Conservation (phyloP, 139 green algal genomes). For the Volvox reticuliferus region DNA sequence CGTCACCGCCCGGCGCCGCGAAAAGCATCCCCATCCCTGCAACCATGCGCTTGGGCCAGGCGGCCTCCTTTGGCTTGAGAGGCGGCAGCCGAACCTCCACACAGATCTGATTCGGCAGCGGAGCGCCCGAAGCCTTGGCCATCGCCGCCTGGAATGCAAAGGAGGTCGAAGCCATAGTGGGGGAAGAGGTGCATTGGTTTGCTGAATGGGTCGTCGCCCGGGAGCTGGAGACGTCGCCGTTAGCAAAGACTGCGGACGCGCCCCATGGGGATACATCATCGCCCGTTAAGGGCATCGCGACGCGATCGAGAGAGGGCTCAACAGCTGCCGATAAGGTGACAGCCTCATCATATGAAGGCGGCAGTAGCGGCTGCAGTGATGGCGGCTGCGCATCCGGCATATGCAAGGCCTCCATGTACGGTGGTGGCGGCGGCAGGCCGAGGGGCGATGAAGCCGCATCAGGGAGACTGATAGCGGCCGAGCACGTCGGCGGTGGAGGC, state of each 20-base stretch:
- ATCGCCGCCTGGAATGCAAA: too few species aligned
- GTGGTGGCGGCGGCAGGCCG: neutral
- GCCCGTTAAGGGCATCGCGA: neutral
- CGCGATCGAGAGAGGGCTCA: neutral
- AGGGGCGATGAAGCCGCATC: neutral
- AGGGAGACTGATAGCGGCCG: neutral
- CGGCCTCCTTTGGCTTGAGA: slow-evolving; percentile 27
- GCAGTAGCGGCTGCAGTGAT: neutral
- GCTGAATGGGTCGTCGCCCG: too few species aligned
- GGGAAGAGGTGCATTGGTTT: neutral
- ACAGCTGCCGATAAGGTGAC: neutral
- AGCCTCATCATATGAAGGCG: slow-evolving; percentile 11
- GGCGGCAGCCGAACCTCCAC: slow-evolving; percentile 51
- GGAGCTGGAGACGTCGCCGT: neutral
- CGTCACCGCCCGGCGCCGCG: slow-evolving; percentile 28
- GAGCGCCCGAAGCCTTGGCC: neutral
- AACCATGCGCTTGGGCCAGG: slow-evolving; percentile 23
- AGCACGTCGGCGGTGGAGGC: neutral
- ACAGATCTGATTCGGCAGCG: slow-evolving; percentile 20
- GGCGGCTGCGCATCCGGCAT: neutral
- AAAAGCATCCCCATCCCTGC: slow-evolving; percentile 28
- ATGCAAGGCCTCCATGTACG: slow-evolving; percentile 1
- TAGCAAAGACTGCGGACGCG: neutral
- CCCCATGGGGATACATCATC: neutral
- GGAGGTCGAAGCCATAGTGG: neutral